Evolutionary conservation across 2,329 filamentous ascomycete species (phyloP), one percentile per base, ranked within the genome.

Genomic region (Lasiodiplodia sp.): DNA sequence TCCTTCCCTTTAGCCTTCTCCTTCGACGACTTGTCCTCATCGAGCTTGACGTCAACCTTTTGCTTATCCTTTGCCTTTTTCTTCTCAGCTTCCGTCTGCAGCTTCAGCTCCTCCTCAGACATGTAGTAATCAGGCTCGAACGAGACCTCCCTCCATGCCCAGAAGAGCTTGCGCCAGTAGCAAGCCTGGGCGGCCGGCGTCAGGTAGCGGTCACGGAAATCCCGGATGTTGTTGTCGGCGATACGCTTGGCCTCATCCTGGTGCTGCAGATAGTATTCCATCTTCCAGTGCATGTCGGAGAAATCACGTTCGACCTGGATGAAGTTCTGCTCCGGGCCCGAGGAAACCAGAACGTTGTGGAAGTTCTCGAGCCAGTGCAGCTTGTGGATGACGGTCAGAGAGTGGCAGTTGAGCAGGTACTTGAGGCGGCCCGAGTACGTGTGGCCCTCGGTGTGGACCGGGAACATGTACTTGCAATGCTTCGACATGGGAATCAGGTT

Each of bases 181-280:
- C 85, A 88, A 5, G 83, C 81, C 74, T 87, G 84, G 2, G 86
- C 85, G 2, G 85, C 84, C 1, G 85, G 84, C 1, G 85, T 87
- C 38, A 87, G 75, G 71, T 87, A 87, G 4, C 83, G 76, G 70
- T 87, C 84, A 2, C 85, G 79, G 72, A 87, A 87, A 10, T 79
- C 82, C 51, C 73, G 73, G 10, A 83, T 79, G 4, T 79, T 80
- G 72, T 87, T 86, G 31, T 82, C 75, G 8, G 86, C 86, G 65
- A 88, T 86, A 4, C 79, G 74, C 8, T 77, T 71, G 0, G 80
- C 80, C 68, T 86, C 76, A 64, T 79, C 76, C 55, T 83, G 76
- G 3, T 87, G 75, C 64, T 80, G 80, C 57, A 68, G 67, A 6
- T 68, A 68, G 49, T 68, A 68, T 18, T 81, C 70, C 52, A 83